phyloP scores from a whole-genome alignment of 2,329 filamentous ascomycete genomes.

The Cytospora schulzeri region DNA sequence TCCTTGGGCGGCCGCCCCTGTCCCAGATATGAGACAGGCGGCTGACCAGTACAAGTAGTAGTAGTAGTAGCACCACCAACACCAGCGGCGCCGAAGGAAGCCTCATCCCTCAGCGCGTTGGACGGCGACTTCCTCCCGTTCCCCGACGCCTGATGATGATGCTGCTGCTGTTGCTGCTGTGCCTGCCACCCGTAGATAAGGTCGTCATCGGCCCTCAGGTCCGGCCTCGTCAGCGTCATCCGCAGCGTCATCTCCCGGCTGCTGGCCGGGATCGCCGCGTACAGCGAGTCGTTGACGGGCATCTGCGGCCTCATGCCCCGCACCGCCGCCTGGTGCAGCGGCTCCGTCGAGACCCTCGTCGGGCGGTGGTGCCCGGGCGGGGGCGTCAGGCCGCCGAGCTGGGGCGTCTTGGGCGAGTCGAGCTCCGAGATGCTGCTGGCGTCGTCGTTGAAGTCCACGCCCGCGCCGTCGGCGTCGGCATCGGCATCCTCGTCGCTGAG shows the following conservation, averaged over 20 bases:
- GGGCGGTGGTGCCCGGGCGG: conserved; percentile 33
- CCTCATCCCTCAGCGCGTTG: conserved; percentile 11
- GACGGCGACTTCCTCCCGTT: conserved; percentile 56
- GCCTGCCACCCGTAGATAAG: conserved; percentile 68
- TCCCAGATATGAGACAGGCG: conserved; percentile 38
- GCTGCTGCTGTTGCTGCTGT: conserved; percentile 31
- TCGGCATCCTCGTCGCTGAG: conserved; percentile 33
- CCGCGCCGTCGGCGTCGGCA: conserved; percentile 53
- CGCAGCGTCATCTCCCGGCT: conserved; percentile 88
- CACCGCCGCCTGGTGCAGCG: conserved; percentile 27
- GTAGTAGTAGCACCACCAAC: too few relatives aligned
- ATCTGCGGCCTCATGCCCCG: background rate
- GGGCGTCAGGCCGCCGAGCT: conserved; percentile 42
- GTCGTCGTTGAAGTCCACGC: conserved; percentile 43
- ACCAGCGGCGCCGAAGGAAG: conserved; percentile 33
- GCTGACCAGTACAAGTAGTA: too few relatives aligned
- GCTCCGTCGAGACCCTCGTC: conserved; percentile 34
- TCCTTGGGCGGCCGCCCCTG: conserved; percentile 48
- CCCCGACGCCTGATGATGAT: conserved; percentile 35
- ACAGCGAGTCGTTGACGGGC: conserved; percentile 28
- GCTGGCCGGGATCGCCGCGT: conserved; percentile 36
- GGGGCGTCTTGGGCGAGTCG: conserved; percentile 61
- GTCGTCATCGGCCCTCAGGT: conserved; percentile 76
- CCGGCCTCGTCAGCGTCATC: conserved; percentile 91
- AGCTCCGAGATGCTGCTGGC: conserved; percentile 57